Conservation (phyloP, 208 protist genomes). For the Acanthamoeba sp. region DNA sequence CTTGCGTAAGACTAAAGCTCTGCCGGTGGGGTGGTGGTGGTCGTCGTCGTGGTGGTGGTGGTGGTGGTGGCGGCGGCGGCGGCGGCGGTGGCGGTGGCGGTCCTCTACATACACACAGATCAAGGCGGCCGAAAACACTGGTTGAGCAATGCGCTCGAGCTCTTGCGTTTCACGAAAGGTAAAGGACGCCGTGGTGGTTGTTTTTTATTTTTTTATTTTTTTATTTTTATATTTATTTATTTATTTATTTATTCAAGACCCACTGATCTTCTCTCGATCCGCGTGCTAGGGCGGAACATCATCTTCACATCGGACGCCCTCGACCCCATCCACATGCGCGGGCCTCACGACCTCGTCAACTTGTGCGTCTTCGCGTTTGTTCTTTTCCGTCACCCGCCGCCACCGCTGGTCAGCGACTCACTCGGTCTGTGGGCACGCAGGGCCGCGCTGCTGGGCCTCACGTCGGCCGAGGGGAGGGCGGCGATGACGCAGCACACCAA, state of each 20-base stretch:
- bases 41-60: too few relatives aligned
- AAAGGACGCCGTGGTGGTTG: not conserved
- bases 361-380: not conserved
- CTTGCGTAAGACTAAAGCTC: too few relatives aligned
- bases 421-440: not conserved
- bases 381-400: not conserved
- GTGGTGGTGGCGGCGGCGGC: too few relatives aligned
- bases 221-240: too few relatives aligned
- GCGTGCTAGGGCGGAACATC: not conserved
- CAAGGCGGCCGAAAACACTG: not conserved
- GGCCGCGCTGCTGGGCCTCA: conserved; percentile 5
- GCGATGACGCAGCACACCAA: not conserved
- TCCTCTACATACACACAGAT: too few relatives aligned
- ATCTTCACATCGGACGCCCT: not conserved
- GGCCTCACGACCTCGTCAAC: conserved; percentile 44
- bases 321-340: not conserved
- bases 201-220: not conserved
- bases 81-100: too few relatives aligned
- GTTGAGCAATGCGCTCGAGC: not conserved
- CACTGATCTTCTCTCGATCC: too few relatives aligned
- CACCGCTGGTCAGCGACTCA: not conserved
- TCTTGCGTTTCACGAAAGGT: conserved; percentile 15
- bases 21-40: too few relatives aligned
- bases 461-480: not conserved
- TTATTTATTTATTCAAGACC: too few relatives aligned